Conservation (phyloP, 2,329 filamentous ascomycete genomes). For the Ophiostoma fasciatum region DNA sequence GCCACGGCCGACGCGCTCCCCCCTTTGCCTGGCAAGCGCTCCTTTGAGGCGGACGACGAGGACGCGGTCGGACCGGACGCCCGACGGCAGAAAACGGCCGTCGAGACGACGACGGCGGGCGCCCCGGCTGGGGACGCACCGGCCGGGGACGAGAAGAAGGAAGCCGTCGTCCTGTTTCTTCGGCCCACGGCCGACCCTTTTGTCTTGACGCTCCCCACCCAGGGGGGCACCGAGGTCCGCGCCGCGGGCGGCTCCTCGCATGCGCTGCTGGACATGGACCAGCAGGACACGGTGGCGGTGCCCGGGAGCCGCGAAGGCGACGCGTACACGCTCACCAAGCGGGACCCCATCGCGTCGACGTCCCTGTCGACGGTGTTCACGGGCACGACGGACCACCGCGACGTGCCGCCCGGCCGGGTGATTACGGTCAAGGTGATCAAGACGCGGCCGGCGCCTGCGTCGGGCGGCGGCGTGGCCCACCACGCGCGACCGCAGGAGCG, state of each 20-base stretch:
- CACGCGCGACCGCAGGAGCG: constrained; percentile 31
- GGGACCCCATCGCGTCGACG: constrained; percentile 40
- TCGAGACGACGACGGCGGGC: constrained; percentile 16
- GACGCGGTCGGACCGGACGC: constrained; percentile 20
- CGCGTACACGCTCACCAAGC: constrained; percentile 39
- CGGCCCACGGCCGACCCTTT: constrained; percentile 33
- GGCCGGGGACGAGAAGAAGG: constrained; percentile 20
- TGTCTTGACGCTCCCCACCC: constrained; percentile 35
- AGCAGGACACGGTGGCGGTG: constrained; percentile 33
- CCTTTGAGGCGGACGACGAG: constrained; percentile 29
- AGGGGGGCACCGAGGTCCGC: constrained; percentile 30
- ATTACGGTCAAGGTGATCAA: constrained; percentile 48
- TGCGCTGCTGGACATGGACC: constrained; percentile 34
- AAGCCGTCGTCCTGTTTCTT: constrained; percentile 41
- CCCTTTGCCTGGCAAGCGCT: constrained; percentile 38
- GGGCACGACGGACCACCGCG: constrained; percentile 30
- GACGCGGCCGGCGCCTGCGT: constrained; percentile 24
- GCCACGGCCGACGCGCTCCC: no score
- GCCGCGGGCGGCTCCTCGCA: constrained; percentile 26
- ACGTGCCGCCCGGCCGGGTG: constrained; percentile 32
- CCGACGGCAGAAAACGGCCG: constrained; percentile 19
- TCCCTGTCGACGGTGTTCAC: constrained; percentile 41
- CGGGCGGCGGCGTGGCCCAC: constrained; percentile 16
- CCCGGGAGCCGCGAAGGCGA: constrained; percentile 36
- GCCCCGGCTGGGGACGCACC: constrained; percentile 14